These are phyloP conservation scores for Pleurotus citrinopileatus DNA, from an alignment of 768 basidiomycete species.

Conservation along the genomic window DNA sequence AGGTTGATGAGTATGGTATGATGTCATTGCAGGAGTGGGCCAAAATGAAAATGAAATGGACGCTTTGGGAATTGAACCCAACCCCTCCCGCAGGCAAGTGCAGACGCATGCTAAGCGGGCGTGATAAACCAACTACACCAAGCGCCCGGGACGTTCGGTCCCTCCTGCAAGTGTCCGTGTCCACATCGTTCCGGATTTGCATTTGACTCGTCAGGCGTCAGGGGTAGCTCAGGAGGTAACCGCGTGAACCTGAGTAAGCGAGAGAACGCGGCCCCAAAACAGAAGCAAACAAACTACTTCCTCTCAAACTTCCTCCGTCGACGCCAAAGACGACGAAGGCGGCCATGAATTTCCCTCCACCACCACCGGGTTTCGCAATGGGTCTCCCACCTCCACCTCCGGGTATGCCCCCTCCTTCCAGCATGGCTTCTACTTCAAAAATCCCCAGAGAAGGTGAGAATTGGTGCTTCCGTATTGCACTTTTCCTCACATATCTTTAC, in stretches of 20 bases:
- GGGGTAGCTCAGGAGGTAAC: too few species aligned
- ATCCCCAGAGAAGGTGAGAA: slow-evolving; percentile 44
- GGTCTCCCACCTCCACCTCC: slow-evolving; percentile 44
- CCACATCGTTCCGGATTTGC: too few species aligned
- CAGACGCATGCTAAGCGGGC: too few species aligned
- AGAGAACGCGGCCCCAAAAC: not conserved
- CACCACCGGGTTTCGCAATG: slow-evolving; percentile 42
- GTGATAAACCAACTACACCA: too few species aligned
- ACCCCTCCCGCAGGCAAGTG: too few species aligned
- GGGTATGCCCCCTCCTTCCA: slow-evolving; percentile 43
- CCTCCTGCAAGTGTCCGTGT: too few species aligned
- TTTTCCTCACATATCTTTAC: slow-evolving; percentile 15
- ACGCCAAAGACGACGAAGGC: not conserved
- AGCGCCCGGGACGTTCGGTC: too few species aligned
- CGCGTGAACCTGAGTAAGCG: not conserved
- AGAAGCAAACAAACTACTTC: slow-evolving; percentile 3
- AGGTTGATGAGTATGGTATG: too few species aligned
- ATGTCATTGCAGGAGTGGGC: too few species aligned
- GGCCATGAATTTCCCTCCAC: slow-evolving; percentile 57
- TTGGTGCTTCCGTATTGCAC: slow-evolving; percentile 4
- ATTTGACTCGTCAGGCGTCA: too few species aligned
- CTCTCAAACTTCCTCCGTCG: not conserved
- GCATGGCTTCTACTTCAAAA: slow-evolving; percentile 38
- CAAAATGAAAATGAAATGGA: too few species aligned
- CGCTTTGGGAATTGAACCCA: too few species aligned